Evolutionary conservation across 1,139 yeast genomes (phyloP).

Genomic region (Suhomyces maxii): DNA sequence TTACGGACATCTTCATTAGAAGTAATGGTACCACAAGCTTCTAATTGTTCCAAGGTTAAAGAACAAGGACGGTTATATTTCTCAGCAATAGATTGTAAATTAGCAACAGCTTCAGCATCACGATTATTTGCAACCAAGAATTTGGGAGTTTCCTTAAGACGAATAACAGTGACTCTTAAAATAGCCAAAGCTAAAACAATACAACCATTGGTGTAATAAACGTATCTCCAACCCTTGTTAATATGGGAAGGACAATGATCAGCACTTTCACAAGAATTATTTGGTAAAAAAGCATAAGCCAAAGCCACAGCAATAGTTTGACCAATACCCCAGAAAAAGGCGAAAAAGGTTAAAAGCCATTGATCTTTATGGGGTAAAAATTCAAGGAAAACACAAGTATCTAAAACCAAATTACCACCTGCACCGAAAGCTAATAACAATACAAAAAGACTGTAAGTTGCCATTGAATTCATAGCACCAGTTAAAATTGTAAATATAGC

Average conservation of each 20-base stretch:
- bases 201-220: constrained; percentile 33
- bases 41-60: constrained; percentile 29
- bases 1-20: constrained; percentile 19
- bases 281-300: constrained; percentile 36
- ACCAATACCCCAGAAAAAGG: constrained; percentile 40
- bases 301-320: constrained; percentile 33
- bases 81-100: constrained; percentile 28
- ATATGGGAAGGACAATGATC: constrained; percentile 32
- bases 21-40: constrained; percentile 27
- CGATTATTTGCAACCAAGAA: constrained; percentile 34
- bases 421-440: constrained; percentile 25
- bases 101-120: constrained; percentile 34
- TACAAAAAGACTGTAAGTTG: constrained; percentile 29
- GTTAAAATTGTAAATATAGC: constrained; percentile 26
- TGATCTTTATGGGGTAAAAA: constrained; percentile 26
- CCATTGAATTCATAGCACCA: constrained; percentile 31
- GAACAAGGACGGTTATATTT: constrained; percentile 31
- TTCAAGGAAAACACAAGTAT: constrained; percentile 31
- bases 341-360: constrained; percentile 42
- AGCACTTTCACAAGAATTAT: constrained; percentile 24
- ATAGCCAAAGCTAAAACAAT: constrained; percentile 32
- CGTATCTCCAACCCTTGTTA: constrained; percentile 40
- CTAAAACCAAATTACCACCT: constrained; percentile 34
- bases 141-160: constrained; percentile 37
- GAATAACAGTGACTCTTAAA: constrained; percentile 31